Conservation (phyloP, 345 rosid species). For the Gossypium herbaceum region DNA sequence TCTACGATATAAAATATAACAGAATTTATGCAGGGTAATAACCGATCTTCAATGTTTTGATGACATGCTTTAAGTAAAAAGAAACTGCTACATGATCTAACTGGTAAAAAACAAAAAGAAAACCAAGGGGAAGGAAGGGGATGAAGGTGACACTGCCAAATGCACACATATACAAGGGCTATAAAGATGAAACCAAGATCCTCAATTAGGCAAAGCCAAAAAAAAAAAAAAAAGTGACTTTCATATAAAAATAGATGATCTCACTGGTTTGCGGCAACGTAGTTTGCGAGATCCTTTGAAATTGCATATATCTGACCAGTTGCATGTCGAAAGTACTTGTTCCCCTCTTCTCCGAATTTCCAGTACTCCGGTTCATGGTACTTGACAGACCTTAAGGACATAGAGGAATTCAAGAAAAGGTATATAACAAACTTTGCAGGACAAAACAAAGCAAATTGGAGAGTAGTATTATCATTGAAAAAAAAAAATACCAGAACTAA, state of each 20-base stretch:
- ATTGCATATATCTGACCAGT: conserved; percentile 97
- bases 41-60: neutral
- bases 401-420: neutral
- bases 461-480: neutral
- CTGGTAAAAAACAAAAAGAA: neutral
- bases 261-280: conserved; percentile 83
- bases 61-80: neutral
- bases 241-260: conserved; percentile 20
- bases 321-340: conserved; percentile 94
- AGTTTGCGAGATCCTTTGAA: conserved; percentile 88
- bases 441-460: conserved; percentile 9
- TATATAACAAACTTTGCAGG: neutral
- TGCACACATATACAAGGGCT: neutral
- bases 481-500: neutral
- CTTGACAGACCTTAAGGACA: conserved; percentile 65
- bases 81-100: neutral
- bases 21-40: neutral
- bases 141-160: neutral
- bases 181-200: neutral
- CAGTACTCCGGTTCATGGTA: conserved; percentile 97
- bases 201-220: neutral
- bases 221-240: neutral
- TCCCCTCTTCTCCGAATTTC: conserved; percentile 98
- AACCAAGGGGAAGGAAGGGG: neutral
- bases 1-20: neutral